phyloP scores from a whole-genome alignment of 805 yeast genomes.

The Metschnikowia noctiluminum region DNA sequence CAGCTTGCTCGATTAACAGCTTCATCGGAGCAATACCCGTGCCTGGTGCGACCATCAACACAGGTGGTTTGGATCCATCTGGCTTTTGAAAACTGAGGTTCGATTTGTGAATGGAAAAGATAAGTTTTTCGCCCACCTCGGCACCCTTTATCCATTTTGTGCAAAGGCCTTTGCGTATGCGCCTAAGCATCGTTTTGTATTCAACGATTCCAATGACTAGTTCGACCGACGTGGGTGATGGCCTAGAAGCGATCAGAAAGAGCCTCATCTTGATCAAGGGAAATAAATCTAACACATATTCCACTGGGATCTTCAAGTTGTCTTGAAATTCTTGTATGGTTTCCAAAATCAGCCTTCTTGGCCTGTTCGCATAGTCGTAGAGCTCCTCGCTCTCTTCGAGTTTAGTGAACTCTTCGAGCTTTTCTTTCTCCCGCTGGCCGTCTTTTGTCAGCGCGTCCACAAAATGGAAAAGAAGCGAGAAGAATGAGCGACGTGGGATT shows the following conservation, averaged over 20 bases:
- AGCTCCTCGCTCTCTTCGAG: constrained; percentile 76
- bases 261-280: constrained; percentile 79
- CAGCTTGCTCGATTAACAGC: constrained; percentile 50
- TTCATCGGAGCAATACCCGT: constrained; percentile 96
- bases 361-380: constrained; percentile 89
- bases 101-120: constrained; percentile 50
- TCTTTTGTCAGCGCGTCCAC: constrained; percentile 41
- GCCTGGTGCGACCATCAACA: constrained; percentile 84
- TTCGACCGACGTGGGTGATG: constrained; percentile 46
- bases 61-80: constrained; percentile 31
- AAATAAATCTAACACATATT: constrained; percentile 69
- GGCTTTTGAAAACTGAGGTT: constrained; percentile 31
- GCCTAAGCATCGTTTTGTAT: constrained; percentile 75
- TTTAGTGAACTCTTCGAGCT: constrained; percentile 68
- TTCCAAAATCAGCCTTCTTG: constrained; percentile 83
- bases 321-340: constrained; percentile 78
- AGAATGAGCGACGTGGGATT: constrained; percentile 82
- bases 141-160: constrained; percentile 67
- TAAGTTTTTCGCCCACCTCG: constrained; percentile 44
- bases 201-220: constrained; percentile 81
- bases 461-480: constrained; percentile 70
- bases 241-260: constrained; percentile 77
- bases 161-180: constrained; percentile 77
- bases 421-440: constrained; percentile 71
- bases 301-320: constrained; percentile 66